phyloP scores from a whole-genome alignment of 805 yeast species.

The Candida quercuum region DNA sequence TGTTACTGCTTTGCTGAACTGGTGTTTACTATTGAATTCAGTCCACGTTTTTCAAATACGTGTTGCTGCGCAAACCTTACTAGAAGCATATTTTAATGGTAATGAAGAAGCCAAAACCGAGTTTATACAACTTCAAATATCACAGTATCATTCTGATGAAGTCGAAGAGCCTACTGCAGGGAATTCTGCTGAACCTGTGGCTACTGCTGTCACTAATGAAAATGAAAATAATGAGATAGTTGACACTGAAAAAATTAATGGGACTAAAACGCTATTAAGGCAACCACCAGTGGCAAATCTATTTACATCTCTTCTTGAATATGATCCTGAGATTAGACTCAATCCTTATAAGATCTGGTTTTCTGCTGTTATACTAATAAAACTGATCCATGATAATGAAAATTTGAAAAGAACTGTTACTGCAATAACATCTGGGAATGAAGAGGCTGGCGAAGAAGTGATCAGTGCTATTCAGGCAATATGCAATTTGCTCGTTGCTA shows the following conservation, averaged over 20 bases:
- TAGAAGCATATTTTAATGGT: slow-evolving; percentile 62
- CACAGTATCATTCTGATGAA: slow-evolving; percentile 29
- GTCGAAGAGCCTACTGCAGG: slow-evolving; percentile 4
- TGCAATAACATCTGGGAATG: slow-evolving; percentile 52
- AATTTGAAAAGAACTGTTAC: slow-evolving; percentile 45
- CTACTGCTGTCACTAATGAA: slow-evolving; percentile 1
- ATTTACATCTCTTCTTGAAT: slow-evolving; percentile 66
- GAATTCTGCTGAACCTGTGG: background rate
- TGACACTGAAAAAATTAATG: background rate
- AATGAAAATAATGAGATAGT: background rate
- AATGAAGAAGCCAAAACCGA: slow-evolving; percentile 56
- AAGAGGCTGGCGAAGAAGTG: slow-evolving; percentile 60
- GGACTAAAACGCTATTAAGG: slow-evolving; percentile 2
- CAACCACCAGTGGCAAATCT: slow-evolving; percentile 49
- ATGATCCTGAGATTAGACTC: slow-evolving; percentile 62
- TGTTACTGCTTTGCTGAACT: slow-evolving; percentile 65
- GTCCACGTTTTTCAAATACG: slow-evolving; percentile 82
- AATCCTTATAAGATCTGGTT: slow-evolving; percentile 91
- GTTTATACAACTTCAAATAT: slow-evolving; percentile 65
- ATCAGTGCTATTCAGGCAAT: slow-evolving; percentile 69
- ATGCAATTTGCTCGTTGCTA: slow-evolving; percentile 64
- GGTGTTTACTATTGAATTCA: slow-evolving; percentile 78
- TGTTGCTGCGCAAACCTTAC: slow-evolving; percentile 59
- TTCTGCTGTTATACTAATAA: slow-evolving; percentile 59
- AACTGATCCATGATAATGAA: slow-evolving; percentile 50